Base-by-base conservation (phyloP, 2,329 filamentous ascomycete species). In the Coleophoma eucalyptorum region DNA sequence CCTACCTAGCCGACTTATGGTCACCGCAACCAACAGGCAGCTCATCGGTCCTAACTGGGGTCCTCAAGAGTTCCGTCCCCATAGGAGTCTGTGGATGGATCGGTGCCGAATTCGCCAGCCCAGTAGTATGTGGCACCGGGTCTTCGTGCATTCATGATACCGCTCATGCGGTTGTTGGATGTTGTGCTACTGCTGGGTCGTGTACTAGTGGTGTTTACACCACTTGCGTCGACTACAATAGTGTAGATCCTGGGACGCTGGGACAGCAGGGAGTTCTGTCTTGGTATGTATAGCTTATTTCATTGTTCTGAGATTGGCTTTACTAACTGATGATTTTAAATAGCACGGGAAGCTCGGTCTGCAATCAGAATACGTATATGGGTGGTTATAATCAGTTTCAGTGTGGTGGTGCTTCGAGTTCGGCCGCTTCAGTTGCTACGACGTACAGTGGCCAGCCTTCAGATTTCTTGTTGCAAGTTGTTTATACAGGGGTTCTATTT, bases 131-230 rank as follows among this genome's bases (percentile, higher is more conserved):
- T n/a, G 35, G 19, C 12, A 31, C 37, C 12, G 46, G 46, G 5
- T 48, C 46, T 8, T 42, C 46, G 8, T 48, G 46, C 42, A n/a
- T 48, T 20, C 46, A 42, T 41, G 46, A 48, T 31, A 48, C 46
- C 8, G 21, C 34, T 15, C 46, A 42, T 38, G 46, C 20, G 10
- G 16, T 19, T 8, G 40, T 48, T 13, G 46, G 46, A 5, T 48
- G 46, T 16, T 48, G 46, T 42, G 15, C 35, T 5, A 48, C 38
- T 18, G 18, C 16, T 32, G 46, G 46, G 11, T 4, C 37, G 12
- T 48, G 46, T 34, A 32, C 37, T 2, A 21, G 31, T 4, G 46
- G 46, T n/a, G 33, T 48, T 19, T 48, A 48, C 31, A 48, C 46
- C 5, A 42, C 35, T n/a, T 48, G 46, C 18, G n/a, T 48, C n/a